A percentile compares a stretch with the other conserved stretches of the same genome.
phyloP scores from a whole-genome alignment of 352 stramenopile genomes.

The Phytophthora sp. region DNA sequence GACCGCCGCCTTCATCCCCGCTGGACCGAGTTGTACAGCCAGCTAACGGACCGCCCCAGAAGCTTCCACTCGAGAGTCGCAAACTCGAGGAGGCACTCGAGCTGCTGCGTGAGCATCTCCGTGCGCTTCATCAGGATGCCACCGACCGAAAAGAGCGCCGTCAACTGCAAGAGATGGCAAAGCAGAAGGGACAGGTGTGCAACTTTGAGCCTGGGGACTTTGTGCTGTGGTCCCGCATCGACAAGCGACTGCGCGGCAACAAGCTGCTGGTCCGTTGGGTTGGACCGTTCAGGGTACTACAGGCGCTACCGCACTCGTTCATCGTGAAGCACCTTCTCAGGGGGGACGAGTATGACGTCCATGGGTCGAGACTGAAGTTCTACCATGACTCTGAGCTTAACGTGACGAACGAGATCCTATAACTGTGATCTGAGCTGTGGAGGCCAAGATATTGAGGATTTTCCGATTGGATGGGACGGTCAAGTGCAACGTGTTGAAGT shows the following conservation, averaged over 20 bases:
- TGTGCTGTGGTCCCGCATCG: background rate
- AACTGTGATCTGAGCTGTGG: background rate
- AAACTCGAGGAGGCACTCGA: background rate
- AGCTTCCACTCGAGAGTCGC: background rate
- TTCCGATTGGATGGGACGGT: background rate
- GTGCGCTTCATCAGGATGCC: background rate
- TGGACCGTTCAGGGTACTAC: background rate
- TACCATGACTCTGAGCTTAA: background rate
- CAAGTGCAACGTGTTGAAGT: background rate
- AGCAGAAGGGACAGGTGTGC: background rate
- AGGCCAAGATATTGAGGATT: background rate
- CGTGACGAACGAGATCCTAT: background rate
- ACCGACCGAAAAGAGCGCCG: background rate
- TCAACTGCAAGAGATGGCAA: background rate
- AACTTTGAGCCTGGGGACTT: background rate
- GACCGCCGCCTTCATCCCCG: background rate
- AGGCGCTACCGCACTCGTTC: conserved; percentile 1
- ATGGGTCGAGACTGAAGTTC: background rate
- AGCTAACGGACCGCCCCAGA: background rate
- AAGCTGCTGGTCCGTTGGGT: background rate
- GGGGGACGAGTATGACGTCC: background rate
- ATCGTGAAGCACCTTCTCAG: background rate
- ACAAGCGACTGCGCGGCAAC: background rate
- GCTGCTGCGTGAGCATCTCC: background rate
- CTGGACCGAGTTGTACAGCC: background rate